Conservation (phyloP, 2,329 filamentous ascomycete species). For the Dactylellina cionopaga region DNA sequence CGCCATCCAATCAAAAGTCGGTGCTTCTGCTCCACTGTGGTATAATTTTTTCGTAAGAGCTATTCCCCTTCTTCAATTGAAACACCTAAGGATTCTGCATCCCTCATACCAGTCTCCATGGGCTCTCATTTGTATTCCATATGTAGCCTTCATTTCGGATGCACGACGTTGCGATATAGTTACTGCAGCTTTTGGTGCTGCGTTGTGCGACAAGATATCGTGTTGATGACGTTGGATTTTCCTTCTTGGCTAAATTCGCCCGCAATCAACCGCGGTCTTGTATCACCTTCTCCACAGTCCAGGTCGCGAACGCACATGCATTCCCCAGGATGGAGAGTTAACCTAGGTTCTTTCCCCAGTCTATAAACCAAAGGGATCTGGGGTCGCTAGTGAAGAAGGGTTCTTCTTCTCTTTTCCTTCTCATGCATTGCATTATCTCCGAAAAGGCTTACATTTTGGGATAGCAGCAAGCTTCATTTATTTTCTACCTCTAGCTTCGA, state of each 20-base stretch:
- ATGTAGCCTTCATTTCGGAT: too few species aligned
- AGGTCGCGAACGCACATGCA: slow-evolving; percentile 16
- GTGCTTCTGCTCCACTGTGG: too few species aligned
- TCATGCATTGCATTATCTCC: not conserved
- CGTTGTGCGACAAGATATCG: not conserved
- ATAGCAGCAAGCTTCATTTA: not conserved
- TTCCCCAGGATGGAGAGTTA: slow-evolving; percentile 17
- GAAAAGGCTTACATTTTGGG: not conserved
- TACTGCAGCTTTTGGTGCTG: not conserved
- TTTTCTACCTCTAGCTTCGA: not conserved
- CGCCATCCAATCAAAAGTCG: too few species aligned
- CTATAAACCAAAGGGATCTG: slow-evolving; percentile 30
- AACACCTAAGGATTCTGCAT: too few species aligned
- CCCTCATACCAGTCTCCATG: too few species aligned
- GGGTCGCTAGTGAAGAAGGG: slow-evolving; percentile 1
- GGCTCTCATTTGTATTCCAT: too few species aligned
- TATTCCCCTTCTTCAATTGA: too few species aligned
- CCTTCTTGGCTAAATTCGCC: slow-evolving; percentile 17
- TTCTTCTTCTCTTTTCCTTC: not conserved
- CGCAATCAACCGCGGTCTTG: slow-evolving; percentile 52
- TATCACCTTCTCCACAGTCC: slow-evolving; percentile 11
- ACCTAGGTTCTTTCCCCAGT: slow-evolving; percentile 35
- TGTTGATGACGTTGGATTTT: slow-evolving; percentile 47
- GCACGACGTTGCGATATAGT: too few species aligned
- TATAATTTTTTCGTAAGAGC: too few species aligned